These are phyloP conservation scores for Trichosporon asahii DNA, from an alignment of 1,284 basidiomycete species.

Conservation along the genomic window DNA sequence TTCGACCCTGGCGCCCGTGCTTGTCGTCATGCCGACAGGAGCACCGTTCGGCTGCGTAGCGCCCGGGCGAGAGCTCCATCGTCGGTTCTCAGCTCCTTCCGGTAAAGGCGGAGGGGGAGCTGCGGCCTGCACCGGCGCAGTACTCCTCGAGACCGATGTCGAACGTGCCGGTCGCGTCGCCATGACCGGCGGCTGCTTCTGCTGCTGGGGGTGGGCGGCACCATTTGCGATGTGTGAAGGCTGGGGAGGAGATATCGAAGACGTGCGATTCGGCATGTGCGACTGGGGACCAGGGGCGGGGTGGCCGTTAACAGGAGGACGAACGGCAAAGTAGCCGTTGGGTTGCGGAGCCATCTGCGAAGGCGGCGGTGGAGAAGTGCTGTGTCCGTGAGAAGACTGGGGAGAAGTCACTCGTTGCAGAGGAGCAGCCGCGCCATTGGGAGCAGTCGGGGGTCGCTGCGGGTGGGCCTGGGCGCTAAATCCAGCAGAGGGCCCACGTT, in stretches of 20 bases:
- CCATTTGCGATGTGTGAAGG: neutral
- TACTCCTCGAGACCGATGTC: neutral
- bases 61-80: neutral
- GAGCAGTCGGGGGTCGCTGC: neutral
- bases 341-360: neutral
- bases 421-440: neutral
- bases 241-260: neutral
- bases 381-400: slow-evolving; percentile 15
- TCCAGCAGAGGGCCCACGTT: neutral
- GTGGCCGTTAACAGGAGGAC: neutral
- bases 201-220: neutral
- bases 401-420: slow-evolving; percentile 14
- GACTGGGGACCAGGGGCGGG: neutral
- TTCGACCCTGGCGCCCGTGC: neutral
- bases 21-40: neutral
- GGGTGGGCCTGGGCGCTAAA: neutral
- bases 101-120: neutral
- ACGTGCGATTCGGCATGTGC: neutral
- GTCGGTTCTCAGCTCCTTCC: neutral
- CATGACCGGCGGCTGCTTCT: neutral
- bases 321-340: neutral
- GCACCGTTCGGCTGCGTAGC: neutral
- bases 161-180: neutral
- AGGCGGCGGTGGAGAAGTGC: neutral
- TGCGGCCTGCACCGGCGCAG: neutral